Evolutionary conservation across 2,329 filamentous ascomycete species (phyloP).

Genomic region (Colletotrichum echinochloae): DNA sequence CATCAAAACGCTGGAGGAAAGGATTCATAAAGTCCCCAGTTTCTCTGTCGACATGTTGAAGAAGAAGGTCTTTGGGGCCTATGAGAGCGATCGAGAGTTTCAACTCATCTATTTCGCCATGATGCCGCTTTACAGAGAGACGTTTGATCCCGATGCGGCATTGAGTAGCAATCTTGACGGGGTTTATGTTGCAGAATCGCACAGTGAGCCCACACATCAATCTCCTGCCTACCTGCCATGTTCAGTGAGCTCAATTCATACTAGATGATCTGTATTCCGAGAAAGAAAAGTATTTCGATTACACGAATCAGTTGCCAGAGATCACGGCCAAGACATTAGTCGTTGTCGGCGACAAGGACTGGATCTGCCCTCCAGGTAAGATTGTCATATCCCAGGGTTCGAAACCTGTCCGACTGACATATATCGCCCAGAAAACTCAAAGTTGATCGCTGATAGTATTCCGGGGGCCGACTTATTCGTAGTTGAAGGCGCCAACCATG

Average conservation of each 20-base stretch:
- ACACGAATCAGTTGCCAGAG: slow-evolving; percentile 45
- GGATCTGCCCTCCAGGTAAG: slow-evolving; percentile 54
- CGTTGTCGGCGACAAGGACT: slow-evolving; percentile 53
- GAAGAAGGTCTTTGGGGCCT: slow-evolving; percentile 53
- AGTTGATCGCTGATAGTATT: slow-evolving; percentile 47
- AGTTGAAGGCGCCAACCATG: slow-evolving; percentile 50
- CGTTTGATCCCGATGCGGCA: slow-evolving; percentile 50
- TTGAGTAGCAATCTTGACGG: slow-evolving; percentile 47
- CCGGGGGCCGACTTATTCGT: slow-evolving; percentile 46
- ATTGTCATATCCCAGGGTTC: background rate
- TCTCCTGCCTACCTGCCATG: background rate
- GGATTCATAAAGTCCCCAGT: slow-evolving; percentile 50
- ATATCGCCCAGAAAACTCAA: slow-evolving; percentile 46
- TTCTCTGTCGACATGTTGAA: slow-evolving; percentile 53
- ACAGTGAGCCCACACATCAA: slow-evolving; percentile 46
- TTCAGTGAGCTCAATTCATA: background rate
- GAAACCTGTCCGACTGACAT: background rate
- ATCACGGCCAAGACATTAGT: slow-evolving; percentile 52
- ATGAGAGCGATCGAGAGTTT: slow-evolving; percentile 53
- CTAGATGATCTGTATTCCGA: slow-evolving; percentile 51
- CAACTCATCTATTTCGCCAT: slow-evolving; percentile 52
- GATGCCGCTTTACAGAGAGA: slow-evolving; percentile 52
- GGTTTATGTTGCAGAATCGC: slow-evolving; percentile 51
- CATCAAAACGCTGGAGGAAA: slow-evolving; percentile 47
- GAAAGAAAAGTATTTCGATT: slow-evolving; percentile 54